Percentiles rank a stretch among this genome's conserved stretches.
These are phyloP conservation scores for Tulasnella calospora DNA, from an alignment of 768 basidiomycete species.

Conservation along the genomic window DNA sequence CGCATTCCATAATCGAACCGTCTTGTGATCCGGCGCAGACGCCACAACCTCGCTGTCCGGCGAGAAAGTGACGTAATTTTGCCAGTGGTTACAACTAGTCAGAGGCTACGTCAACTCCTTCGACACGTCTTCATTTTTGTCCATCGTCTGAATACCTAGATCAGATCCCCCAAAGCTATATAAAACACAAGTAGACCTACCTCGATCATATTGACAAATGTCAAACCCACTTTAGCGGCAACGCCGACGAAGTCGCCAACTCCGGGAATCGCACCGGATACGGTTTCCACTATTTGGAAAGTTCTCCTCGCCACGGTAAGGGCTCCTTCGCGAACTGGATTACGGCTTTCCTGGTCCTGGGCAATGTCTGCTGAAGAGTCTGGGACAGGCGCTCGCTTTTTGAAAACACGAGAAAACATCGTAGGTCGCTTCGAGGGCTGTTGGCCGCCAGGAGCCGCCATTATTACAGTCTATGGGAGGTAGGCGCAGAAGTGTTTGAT, in stretches of 20 bases:
- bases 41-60: not conserved
- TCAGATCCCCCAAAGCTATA: not conserved
- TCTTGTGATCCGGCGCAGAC: not conserved
- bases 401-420: too few species aligned
- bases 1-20: not conserved
- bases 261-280: not conserved
- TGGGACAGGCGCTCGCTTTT: not conserved
- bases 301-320: not conserved
- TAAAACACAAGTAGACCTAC: not conserved
- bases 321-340: not conserved
- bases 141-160: not conserved
- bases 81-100: too few species aligned
- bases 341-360: not conserved
- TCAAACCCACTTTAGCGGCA: not conserved
- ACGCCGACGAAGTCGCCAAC: not conserved
- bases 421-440: too few species aligned
- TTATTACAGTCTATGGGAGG: not conserved
- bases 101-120: not conserved
- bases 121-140: not conserved
- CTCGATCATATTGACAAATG: not conserved
- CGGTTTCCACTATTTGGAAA: not conserved
- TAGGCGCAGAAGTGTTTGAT: not conserved
- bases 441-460: not conserved
- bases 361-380: not conserved
- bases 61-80: not conserved